Conservation (phyloP, 352 stramenopile species). For the Globisporangium cylindrosporum region DNA sequence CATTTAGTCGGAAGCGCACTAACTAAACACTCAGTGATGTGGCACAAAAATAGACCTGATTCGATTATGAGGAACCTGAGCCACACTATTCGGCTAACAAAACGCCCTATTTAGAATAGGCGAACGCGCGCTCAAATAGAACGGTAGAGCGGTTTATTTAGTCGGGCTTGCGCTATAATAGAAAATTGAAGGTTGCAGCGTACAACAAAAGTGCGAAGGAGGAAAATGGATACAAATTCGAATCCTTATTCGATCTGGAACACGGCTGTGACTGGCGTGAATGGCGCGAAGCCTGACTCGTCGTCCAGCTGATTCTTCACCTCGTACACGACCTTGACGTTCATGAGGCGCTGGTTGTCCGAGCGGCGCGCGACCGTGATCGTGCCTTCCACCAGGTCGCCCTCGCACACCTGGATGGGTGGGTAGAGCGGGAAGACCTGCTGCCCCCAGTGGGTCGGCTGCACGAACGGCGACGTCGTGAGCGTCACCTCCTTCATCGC, state of each 20-base stretch:
- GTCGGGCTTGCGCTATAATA: constrained; percentile 8
- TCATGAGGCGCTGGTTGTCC: constrained; percentile 89
- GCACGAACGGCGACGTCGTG: constrained; percentile 88
- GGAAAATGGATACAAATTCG: constrained; percentile 8
- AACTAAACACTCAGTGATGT: not conserved
- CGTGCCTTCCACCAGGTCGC: constrained; percentile 66
- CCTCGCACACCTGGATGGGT: constrained; percentile 79
- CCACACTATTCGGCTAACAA: not conserved
- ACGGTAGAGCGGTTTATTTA: not conserved
- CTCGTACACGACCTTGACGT: constrained; percentile 84
- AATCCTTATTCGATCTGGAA: constrained; percentile 84
- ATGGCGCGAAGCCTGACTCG: constrained; percentile 35
- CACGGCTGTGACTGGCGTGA: constrained; percentile 48
- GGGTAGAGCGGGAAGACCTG: constrained; percentile 85
- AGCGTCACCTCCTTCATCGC: constrained; percentile 82
- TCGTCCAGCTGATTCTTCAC: constrained; percentile 64
- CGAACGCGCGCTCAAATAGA: not conserved
- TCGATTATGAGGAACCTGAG: not conserved
- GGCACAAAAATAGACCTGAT: not conserved
- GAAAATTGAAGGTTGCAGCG: constrained; percentile 3
- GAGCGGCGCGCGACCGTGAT: constrained; percentile 72
- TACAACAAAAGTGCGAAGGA: not conserved
- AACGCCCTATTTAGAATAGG: not conserved
- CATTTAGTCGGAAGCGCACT: not conserved
- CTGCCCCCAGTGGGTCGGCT: constrained; percentile 87